Base-by-base conservation (phyloP, 2,329 filamentous ascomycete genomes). In the Diaporthe nobilis region DNA sequence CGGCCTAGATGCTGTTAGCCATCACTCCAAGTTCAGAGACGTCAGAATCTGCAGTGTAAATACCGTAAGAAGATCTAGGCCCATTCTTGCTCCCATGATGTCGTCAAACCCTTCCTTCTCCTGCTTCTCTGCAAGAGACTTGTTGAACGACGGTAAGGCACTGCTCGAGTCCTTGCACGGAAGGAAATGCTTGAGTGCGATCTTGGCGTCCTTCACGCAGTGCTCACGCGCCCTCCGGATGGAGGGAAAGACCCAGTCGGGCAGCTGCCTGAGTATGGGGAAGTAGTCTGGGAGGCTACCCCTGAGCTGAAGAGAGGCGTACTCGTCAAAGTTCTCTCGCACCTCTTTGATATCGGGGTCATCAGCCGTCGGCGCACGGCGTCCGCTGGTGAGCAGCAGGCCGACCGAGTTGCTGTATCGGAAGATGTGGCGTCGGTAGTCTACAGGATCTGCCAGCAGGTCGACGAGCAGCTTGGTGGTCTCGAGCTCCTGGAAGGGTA, bases 321-420 rank as follows among this genome's bases (percentile, higher is more conserved):
- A 61, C 37, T 61, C 58, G 6, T 25, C 58, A n/a, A 61, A 39
- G 58, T 61, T 61, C 20, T 61, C 58, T 17, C 58, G 58, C 5
- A 42, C 58, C 17, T 61, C 58, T 25, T 20, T 25, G 5, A 61
- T 25, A 8, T 42, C 34, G 20, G 37, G 58, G n/a, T 61, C 58
- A 39, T 39, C 22, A 25, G 58, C 34, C 34, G 6, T 25, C 10
- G 58, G 58, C 58, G 58, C 34, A 9, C 58, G 58, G 58, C 58
- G 58, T 17, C 58, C 58, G 10, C 37, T 5, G 2, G 34, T 39
- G 37, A 61, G 34, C 22, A 61, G 15, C 1, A 61, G 37, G 34
- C 58, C 58, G 12, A 61, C 39, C 22, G 37, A 61, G 37, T 61
- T 61, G 58, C 34, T 39, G 58, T 61, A 61, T 25, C 58, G 58